Evolutionary conservation across 768 basidiomycete genomes (phyloP), one percentile per base, ranked within the genome.

Genomic region (Coprinopsis strossmayeri): DNA sequence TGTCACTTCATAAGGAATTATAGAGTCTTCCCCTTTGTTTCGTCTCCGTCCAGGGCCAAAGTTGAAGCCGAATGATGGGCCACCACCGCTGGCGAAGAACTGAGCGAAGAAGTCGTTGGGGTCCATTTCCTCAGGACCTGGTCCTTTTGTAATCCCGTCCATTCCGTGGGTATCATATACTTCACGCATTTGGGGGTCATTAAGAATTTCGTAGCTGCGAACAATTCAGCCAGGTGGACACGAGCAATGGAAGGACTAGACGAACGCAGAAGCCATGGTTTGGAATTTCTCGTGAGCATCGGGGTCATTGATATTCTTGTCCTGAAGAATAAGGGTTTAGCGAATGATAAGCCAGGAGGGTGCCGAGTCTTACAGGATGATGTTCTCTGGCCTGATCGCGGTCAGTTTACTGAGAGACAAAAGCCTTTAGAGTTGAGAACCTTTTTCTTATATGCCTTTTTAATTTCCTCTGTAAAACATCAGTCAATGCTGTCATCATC

Each of bases 361-460:
- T 5, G 39, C 43, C 37, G 38, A 57, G n/a, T n/a, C 64, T 39
- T 66, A 91, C 89, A 37, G 91, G 91, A 63, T 93, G 91, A 55
- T 89, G 84, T 60, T 89, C 80, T 61, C 84, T 91, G 26, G 91
- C 91, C 87, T 92, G 38, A 43, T 51, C 39, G 44, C 54, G 45
- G 46, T 51, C 37, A 53, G 48, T 40, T 21, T 49, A 38, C 28
- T 20, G n/a, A 28, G 28, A 10, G 34, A 45, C 43, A 47, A 45
- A 38, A 30, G 20, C 25, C 17, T 11, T 28, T 23, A 35, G 24
- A 38, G 26, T 28, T 27, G 63, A 58, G 57, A 69, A 90, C 91
- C 82, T 93, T 94, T 70, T 80, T 87, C 63, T 87, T 84, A 63
- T 97, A 97, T 13, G 93, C 93, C 61, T 88, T 90, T 68, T 93